A percentile compares a stretch with the other conserved stretches of the same genome.
Evolutionary conservation across 1,139 yeast species (phyloP).

Genomic region (Saccharomycopsis hybrid): DNA sequence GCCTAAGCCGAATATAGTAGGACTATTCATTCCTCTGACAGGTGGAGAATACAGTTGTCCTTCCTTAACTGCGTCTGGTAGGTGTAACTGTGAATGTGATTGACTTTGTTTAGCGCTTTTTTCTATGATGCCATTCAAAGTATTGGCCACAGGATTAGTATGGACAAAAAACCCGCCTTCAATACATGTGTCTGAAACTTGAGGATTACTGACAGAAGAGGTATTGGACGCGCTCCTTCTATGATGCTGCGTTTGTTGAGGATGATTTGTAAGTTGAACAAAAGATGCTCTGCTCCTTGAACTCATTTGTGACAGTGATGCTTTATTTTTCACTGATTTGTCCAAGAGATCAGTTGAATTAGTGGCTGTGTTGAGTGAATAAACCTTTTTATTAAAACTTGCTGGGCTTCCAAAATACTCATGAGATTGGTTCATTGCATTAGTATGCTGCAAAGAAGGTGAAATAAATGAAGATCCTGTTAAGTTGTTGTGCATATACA

Average conservation of each 20-base stretch:
- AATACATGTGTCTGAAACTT: constrained; percentile 39
- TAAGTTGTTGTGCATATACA: constrained; percentile 6
- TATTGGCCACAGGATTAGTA: constrained; percentile 43
- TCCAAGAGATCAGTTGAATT: not conserved
- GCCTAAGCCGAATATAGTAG: constrained; percentile 6
- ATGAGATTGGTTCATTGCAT: constrained; percentile 1
- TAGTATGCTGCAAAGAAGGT: constrained; percentile 18
- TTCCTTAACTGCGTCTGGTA: not conserved
- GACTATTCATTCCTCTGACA: not conserved
- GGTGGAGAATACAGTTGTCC: not conserved
- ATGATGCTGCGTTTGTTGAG: constrained; percentile 19
- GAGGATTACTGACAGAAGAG: too few species aligned
- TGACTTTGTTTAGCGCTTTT: constrained; percentile 32
- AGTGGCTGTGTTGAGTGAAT: not conserved
- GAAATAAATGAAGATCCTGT: constrained; percentile 23
- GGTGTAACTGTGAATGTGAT: not conserved
- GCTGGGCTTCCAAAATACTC: not conserved
- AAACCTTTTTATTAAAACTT: not conserved
- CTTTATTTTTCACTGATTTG: too few species aligned
- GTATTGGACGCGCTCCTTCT: constrained; percentile 24
- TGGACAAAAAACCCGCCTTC: constrained; percentile 49
- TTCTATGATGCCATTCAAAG: constrained; percentile 42
- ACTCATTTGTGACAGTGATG: constrained; percentile 16
- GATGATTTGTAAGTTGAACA: too few species aligned
- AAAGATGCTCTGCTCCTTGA: constrained; percentile 9